Percentiles rank a stretch among this genome's conserved stretches.
phyloP scores from a whole-genome alignment of 352 stramenopile species.

The Pythium utonaiense region DNA sequence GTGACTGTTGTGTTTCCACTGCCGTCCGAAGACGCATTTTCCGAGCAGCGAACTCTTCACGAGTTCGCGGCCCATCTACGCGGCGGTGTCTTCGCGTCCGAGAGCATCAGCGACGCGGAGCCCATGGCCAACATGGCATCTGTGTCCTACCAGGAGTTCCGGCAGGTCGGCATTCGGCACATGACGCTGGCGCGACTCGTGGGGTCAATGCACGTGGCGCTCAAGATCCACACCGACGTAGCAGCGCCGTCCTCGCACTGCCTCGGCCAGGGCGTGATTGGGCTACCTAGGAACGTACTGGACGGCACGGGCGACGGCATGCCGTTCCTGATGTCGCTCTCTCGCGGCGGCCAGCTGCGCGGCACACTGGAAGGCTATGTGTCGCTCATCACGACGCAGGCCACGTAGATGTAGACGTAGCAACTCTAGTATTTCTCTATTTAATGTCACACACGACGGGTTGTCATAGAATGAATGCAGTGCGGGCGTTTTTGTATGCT shows the following conservation, averaged over 20 bases:
- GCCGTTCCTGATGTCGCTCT: conserved; percentile 51
- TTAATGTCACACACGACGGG: conserved; percentile 15
- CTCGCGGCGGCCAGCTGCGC: conserved; percentile 47
- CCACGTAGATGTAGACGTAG: background rate
- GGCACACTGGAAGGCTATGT: conserved; percentile 56
- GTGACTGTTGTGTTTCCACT: conserved; percentile 76
- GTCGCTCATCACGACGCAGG: conserved; percentile 19
- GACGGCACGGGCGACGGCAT: conserved; percentile 25
- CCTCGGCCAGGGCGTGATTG: conserved; percentile 68
- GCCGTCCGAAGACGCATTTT: conserved; percentile 81
- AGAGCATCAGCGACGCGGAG: conserved; percentile 12
- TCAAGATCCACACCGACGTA: conserved; percentile 63
- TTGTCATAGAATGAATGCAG: background rate
- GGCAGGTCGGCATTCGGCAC: conserved; percentile 39
- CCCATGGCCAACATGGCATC: conserved; percentile 21
- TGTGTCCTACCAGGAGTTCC: conserved; percentile 21
- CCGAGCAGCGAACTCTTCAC: conserved; percentile 75
- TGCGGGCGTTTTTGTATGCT: background rate
- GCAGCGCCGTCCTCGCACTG: conserved; percentile 22
- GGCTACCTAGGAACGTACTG: conserved; percentile 40
- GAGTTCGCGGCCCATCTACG: conserved; percentile 69
- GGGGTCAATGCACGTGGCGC: conserved; percentile 59
- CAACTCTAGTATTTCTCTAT: conserved; percentile 23
- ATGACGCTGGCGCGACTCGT: conserved; percentile 51
- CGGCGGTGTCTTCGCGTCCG: conserved; percentile 40